phyloP scores from a whole-genome alignment of 2,329 filamentous ascomycete species.

The Microcyclospora tardicrescens region DNA sequence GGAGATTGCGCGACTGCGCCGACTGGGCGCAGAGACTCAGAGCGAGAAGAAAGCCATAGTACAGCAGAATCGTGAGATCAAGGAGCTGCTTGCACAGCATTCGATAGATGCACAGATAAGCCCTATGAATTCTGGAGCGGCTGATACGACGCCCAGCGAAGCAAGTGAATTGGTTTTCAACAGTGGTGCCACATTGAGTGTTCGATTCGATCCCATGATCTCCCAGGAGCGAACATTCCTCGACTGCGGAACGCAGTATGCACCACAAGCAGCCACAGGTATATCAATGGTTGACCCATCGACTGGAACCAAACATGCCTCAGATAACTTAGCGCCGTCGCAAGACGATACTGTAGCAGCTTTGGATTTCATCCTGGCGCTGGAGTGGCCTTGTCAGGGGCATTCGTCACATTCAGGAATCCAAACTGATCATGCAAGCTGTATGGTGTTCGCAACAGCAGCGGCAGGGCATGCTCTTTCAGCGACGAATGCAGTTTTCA shows the following conservation, averaged over 20 bases:
- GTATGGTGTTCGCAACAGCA: not conserved
- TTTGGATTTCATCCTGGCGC: conserved; percentile 15
- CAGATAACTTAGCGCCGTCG: not conserved
- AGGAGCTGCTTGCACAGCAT: conserved; percentile 6
- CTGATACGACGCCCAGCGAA: not conserved
- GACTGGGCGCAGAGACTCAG: conserved; percentile 10
- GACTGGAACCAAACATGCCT: not conserved
- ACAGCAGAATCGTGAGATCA: conserved; percentile 10
- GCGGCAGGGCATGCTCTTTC: conserved; percentile 11
- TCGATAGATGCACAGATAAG: conserved; percentile 7
- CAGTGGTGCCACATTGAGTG: conserved; percentile 5
- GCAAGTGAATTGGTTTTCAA: not conserved
- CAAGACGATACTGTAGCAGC: conserved; percentile 9
- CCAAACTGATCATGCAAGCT: conserved; percentile 2
- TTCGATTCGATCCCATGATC: conserved; percentile 9
- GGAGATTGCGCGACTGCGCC: conserved; percentile 11
- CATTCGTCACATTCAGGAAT: conserved; percentile 10
- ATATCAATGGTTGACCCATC: too few species aligned
- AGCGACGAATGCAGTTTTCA: conserved; percentile 8
- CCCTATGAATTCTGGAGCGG: conserved; percentile 1
- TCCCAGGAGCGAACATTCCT: conserved; percentile 12
- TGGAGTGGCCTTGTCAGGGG: conserved; percentile 12
- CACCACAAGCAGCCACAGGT: not conserved
- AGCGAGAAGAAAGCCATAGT: conserved; percentile 10
- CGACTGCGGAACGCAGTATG: conserved; percentile 4